Evolutionary conservation across 805 yeast genomes (phyloP).

Genomic region (Lipomyces anomalus): DNA sequence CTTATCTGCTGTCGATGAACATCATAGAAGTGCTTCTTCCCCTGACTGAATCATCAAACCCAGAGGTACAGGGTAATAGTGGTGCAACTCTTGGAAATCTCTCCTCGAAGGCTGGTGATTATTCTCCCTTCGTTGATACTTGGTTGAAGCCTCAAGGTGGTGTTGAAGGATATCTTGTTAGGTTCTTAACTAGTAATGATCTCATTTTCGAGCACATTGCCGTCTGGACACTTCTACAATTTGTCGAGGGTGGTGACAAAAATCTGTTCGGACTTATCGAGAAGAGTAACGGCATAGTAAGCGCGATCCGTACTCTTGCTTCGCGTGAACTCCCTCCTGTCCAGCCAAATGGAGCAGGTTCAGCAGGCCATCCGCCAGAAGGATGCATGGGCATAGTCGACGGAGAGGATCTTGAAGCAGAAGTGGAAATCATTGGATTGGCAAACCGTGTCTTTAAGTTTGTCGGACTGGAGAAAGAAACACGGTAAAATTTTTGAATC

Average conservation of each 20-base stretch:
- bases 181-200: slow-evolving; percentile 76
- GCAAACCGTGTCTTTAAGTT: slow-evolving; percentile 16
- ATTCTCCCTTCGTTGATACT: slow-evolving; percentile 65
- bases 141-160: slow-evolving; percentile 84
- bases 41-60: slow-evolving; percentile 75
- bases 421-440: slow-evolving; percentile 20
- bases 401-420: slow-evolving; percentile 21
- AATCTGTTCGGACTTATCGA: slow-evolving; percentile 38
- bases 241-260: slow-evolving; percentile 78
- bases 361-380: slow-evolving; percentile 6
- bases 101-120: slow-evolving; percentile 83
- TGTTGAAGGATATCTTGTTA: slow-evolving; percentile 70
- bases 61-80: slow-evolving; percentile 96
- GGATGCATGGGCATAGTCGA: slow-evolving; percentile 21
- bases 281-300: slow-evolving; percentile 32
- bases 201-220: slow-evolving; percentile 98
- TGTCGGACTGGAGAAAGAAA: slow-evolving; percentile 1
- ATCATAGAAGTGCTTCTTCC: slow-evolving; percentile 87
- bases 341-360: background rate
- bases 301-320: slow-evolving; percentile 34
- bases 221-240: slow-evolving; percentile 90
- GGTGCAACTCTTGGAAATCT: slow-evolving; percentile 97
- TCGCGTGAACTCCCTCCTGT: slow-evolving; percentile 25
- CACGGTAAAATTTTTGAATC: too few species aligned
- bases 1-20: slow-evolving; percentile 73